Evolutionary conservation across 2,329 filamentous ascomycete species (phyloP), one percentile per base, ranked within the genome.

Genomic region (Ceratocystis smalleyi): DNA sequence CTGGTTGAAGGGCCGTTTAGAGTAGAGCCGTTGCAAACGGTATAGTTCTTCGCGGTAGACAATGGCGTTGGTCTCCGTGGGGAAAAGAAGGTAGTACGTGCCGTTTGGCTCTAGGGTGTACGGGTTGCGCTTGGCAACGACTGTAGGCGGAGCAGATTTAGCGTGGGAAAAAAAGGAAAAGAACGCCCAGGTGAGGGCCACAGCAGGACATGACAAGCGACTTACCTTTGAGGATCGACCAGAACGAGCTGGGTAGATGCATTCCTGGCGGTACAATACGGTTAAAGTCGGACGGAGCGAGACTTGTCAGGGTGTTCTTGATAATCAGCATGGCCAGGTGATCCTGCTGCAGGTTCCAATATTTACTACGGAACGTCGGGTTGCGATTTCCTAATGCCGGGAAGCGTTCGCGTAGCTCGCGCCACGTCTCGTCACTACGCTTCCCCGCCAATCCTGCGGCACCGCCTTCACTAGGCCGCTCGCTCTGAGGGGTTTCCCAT

Each of bases 21-120:
- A 70, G 61, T 71, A 68, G 59, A 75, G 71, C 24, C 68, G 68
- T 61, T 74, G 70, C 15, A 76, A 69, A 47, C 72, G 73, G 22
- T 71, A 67, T 65, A 75, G 67, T 62, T 72, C 71, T 64, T 71
- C 70, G 63, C 81, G 78, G 72, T 88, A 91, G 49, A 81, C 77
- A 6, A 75, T 71, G 0, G 87, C 87, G 12, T 83, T 81, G n/a
- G 77, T 74, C 19, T 75, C 70, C 24, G 77, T 80, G 67, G 80
- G 77, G 76, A 91, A 92, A 64, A 88, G 77, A 64, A 92, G 75
- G 73, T 82, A 85, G 75, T 91, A 91, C 69, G 79, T 79, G 66
- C 83, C 84, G 1, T 81, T 73, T 3, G 83, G 81, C 65, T 83
- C 81, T 61, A 89, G 78, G 8, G 85, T 88, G 64, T 77, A 72